phyloP scores from a whole-genome alignment of 495 filamentous ascomycete species.

The Zalerion maritima region DNA sequence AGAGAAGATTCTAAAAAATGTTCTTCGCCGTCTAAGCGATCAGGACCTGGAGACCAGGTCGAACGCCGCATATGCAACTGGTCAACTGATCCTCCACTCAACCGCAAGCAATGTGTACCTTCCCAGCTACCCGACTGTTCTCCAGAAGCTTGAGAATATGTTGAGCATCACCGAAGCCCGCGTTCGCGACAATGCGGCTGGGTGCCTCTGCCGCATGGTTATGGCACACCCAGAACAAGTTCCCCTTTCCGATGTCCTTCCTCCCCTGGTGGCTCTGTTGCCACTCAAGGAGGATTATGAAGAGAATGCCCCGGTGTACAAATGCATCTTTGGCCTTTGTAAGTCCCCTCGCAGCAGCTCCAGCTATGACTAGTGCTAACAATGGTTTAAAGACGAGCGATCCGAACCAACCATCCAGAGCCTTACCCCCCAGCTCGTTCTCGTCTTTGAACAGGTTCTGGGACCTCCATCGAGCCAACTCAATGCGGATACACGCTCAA shows the following conservation, averaged over 20 bases:
- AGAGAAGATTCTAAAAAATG: slow-evolving; percentile 54
- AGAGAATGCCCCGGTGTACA: slow-evolving; percentile 86
- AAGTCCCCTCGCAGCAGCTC: slow-evolving; percentile 22
- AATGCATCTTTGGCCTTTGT: slow-evolving; percentile 78
- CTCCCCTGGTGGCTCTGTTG: slow-evolving; percentile 60
- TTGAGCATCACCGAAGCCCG: slow-evolving; percentile 60
- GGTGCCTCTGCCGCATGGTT: slow-evolving; percentile 87
- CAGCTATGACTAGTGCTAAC: slow-evolving; percentile 11
- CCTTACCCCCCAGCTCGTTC: slow-evolving; percentile 64
- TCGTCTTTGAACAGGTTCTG: slow-evolving; percentile 69
- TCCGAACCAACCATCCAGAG: slow-evolving; percentile 56
- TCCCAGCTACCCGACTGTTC: slow-evolving; percentile 58
- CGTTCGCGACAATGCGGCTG: slow-evolving; percentile 83
- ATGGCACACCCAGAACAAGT: slow-evolving; percentile 63
- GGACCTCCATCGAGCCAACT: slow-evolving; percentile 70
- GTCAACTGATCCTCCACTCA: slow-evolving; percentile 68
- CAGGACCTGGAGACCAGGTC: slow-evolving; percentile 87
- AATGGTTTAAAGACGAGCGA: slow-evolving; percentile 44
- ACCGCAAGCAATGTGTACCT: slow-evolving; percentile 55
- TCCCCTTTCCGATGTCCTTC: slow-evolving; percentile 66
- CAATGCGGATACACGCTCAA: slow-evolving; percentile 64
- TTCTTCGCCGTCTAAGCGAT: slow-evolving; percentile 76
- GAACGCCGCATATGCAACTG: slow-evolving; percentile 83
- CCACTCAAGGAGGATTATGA: slow-evolving; percentile 90
- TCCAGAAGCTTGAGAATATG: slow-evolving; percentile 70